Percentiles rank a stretch among this genome's conserved stretches.
These are phyloP conservation scores for Aureobasidium lini DNA, from an alignment of 2,329 filamentous ascomycete species.

Conservation along the genomic window DNA sequence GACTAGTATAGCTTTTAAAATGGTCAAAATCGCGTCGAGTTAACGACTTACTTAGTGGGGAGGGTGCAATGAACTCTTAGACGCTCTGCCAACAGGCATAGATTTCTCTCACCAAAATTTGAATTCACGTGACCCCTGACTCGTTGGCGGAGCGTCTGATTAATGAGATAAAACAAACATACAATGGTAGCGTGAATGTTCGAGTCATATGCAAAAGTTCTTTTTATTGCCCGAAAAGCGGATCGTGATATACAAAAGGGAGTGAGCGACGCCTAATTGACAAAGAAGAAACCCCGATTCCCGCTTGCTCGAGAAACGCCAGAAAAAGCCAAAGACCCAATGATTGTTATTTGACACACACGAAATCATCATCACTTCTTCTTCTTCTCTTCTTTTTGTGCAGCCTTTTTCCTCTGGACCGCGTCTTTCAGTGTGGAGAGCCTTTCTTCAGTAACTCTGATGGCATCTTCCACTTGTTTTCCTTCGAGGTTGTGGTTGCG, in stretches of 20 bases:
- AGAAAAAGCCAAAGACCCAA: neutral
- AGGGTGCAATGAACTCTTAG: no score
- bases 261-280: neutral
- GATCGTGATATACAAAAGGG: neutral
- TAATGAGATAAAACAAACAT: no score
- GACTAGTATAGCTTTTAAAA: no score
- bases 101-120: no score
- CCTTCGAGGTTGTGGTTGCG: conserved; percentile 46
- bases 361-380: neutral
- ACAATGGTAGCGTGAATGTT: no score
- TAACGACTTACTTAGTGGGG: no score
- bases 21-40: no score
- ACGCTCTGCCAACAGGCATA: no score
- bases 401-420: conserved; percentile 51
- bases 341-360: neutral
- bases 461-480: conserved; percentile 67
- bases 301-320: neutral
- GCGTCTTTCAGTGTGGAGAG: conserved; percentile 68
- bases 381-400: conserved; percentile 3
- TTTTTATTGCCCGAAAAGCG: neutral
- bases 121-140: no score
- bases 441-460: conserved; percentile 79
- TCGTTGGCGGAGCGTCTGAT: no score
- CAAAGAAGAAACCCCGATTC: neutral
- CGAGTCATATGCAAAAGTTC: neutral